Evolutionary conservation across 2,329 filamentous ascomycete genomes (phyloP), one percentile per base, ranked within the genome.

Genomic region (Arthrinium puccinioides): DNA sequence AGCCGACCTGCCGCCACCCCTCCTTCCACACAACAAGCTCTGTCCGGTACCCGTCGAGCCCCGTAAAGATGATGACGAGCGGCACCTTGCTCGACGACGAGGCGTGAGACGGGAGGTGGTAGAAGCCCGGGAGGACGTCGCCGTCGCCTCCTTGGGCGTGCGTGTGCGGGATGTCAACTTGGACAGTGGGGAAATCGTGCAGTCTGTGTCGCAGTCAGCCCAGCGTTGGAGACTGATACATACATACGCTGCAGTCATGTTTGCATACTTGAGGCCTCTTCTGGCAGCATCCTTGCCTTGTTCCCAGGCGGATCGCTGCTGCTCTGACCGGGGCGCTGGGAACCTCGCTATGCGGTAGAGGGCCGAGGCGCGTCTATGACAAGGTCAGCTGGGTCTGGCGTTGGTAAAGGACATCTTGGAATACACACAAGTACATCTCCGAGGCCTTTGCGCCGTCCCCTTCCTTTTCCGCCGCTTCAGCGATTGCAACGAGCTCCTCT

Each of bases 1-100:
- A 64, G 21, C 66, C 66, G 13, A 69, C 63, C 32, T 58, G 37
- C 9, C 51, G 49, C 46, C 51, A 59, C 3, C 56, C 55, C 9
- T 53, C 45, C 40, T 57, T 56, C 55, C 56, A 58, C 19, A 59
- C 52, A 2, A 52, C 48, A 2, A 60, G 47, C 16, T 61, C 58
- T 16, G 58, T 60, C 27, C 58, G 50, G 39, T 48, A 47, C 2
- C 49, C 53, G 34, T 56, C 53, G 1, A 56, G 45, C 1, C 53
- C 53, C 3, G 50, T 52, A 29, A 55, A 52, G 30, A 56, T 44
- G 21, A 56, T 44, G 16, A 56, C 30, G 8, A 55, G 40, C 1
- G 53, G 53, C 21, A 44, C 52, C 18, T 39, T 40, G 16, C 32
- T 15, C 9, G 46, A 40, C 2, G 21, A 16, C 4, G 46, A 45